Conservation (phyloP, 148 eudicot species). For the Rhododendron ferrugineum region DNA sequence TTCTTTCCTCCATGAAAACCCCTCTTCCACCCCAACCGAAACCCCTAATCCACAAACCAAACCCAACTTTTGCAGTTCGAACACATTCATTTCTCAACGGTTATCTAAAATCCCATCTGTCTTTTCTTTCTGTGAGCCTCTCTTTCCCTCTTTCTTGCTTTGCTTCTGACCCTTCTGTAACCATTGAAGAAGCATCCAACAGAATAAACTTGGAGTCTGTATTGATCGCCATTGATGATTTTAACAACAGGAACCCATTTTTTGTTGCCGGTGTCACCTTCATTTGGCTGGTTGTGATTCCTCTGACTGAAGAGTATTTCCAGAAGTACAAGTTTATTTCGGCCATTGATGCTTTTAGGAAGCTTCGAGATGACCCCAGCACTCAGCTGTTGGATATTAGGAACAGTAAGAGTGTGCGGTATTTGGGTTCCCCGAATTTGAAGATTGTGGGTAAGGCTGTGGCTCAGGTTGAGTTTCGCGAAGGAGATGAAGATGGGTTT, state of each 20-base stretch:
- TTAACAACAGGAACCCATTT: conserved; percentile 64
- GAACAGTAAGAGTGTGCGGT: conserved; percentile 53
- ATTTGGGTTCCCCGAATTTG: conserved; percentile 71
- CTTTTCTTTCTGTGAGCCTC: conserved; percentile 30
- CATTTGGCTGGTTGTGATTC: conserved; percentile 71
- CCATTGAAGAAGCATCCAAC: conserved; percentile 31
- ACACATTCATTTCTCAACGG: conserved; percentile 19
- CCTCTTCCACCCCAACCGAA: conserved; percentile 11
- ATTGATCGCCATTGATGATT: conserved; percentile 58
- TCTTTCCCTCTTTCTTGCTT: conserved; percentile 40
- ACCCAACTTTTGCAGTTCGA: neutral
- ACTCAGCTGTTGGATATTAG: conserved; percentile 79
- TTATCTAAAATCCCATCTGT: conserved; percentile 31
- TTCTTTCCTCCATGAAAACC: conserved; percentile 9
- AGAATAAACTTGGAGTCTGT: conserved; percentile 68
- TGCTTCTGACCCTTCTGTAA: conserved; percentile 46
- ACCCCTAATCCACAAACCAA: conserved; percentile 5
- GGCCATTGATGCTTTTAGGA: conserved; percentile 67
- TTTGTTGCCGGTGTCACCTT: conserved; percentile 71
- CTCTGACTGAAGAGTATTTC: conserved; percentile 52
- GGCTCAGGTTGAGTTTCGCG: conserved; percentile 47
- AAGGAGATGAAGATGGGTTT: conserved; percentile 73
- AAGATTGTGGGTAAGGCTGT: conserved; percentile 50
- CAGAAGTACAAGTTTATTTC: conserved; percentile 57
- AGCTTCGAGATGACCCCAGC: conserved; percentile 59